Evolutionary conservation across 163 green algal species (phyloP).

Genomic region (Volvox carteri): DNA sequence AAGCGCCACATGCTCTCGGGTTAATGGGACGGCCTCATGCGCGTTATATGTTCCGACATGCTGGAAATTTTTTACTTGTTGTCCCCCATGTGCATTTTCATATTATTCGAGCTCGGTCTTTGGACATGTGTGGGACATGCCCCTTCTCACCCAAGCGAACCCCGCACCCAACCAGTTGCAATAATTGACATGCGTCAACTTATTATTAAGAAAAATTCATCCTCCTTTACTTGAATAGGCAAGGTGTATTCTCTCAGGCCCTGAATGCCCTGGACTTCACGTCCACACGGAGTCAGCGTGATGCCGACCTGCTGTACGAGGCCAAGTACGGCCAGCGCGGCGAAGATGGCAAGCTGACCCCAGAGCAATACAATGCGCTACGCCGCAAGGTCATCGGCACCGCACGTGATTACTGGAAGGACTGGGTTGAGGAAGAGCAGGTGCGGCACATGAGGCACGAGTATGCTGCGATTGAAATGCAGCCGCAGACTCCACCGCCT

Average conservation of each 20-base stretch:
- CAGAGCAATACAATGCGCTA: conserved; percentile 70
- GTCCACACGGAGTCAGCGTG: conserved; percentile 65
- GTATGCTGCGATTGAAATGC: background rate
- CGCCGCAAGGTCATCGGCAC: conserved; percentile 75
- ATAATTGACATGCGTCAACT: too few relatives aligned
- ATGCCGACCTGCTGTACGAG: conserved; percentile 82
- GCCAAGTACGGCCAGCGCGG: conserved; percentile 63
- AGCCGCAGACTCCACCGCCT: background rate
- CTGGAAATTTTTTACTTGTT: too few relatives aligned
- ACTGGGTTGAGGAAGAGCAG: conserved; percentile 67
- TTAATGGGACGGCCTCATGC: too few relatives aligned
- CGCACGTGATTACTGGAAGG: conserved; percentile 82
- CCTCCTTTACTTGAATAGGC: background rate
- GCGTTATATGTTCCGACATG: too few relatives aligned
- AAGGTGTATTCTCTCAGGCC: conserved; percentile 17
- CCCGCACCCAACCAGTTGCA: too few relatives aligned
- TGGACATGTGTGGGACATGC: too few relatives aligned
- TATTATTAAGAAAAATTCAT: too few relatives aligned
- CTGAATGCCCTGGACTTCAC: conserved; percentile 76
- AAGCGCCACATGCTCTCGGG: too few relatives aligned
- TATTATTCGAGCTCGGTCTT: too few relatives aligned
- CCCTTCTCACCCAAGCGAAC: too few relatives aligned
- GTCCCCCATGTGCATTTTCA: too few relatives aligned
- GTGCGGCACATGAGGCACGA: background rate
- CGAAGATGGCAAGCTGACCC: conserved; percentile 70